Evolutionary conservation across 2,329 filamentous ascomycete genomes (phyloP).

Genomic region (Scolecobasidium constrictum): DNA sequence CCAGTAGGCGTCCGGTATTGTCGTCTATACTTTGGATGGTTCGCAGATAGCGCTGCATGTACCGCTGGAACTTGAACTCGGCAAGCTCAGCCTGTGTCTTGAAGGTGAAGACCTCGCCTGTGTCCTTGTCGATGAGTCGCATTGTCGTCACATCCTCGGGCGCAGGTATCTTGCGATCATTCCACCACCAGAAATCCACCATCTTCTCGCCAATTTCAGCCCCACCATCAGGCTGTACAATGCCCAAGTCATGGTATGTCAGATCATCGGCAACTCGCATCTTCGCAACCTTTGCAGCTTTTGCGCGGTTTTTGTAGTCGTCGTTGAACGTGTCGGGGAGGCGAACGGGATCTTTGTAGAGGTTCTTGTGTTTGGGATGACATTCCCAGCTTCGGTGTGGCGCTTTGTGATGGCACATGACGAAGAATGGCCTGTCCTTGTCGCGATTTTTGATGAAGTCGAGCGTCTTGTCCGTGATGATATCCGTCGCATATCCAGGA

Average conservation of each 20-base stretch:
- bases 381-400: conserved; percentile 44
- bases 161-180: conserved; percentile 29
- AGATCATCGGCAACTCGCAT: conserved; percentile 42
- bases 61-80: conserved; percentile 46
- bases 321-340: conserved; percentile 43
- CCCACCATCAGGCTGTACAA: conserved; percentile 41
- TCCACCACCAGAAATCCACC: conserved; percentile 13
- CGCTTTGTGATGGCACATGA: conserved; percentile 48
- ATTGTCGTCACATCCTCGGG: conserved; percentile 22
- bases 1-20: conserved; percentile 39
- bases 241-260: conserved; percentile 39
- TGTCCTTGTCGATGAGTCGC: conserved; percentile 35
- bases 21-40: conserved; percentile 43
- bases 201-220: conserved; percentile 26
- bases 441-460: conserved; percentile 28
- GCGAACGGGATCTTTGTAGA: conserved; percentile 36
- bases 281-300: conserved; percentile 38
- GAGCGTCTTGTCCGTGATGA: conserved; percentile 41
- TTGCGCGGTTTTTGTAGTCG: conserved; percentile 43
- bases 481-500: conserved; percentile 39
- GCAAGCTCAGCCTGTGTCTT: conserved; percentile 29
- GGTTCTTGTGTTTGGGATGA: conserved; percentile 35
- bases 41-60: conserved; percentile 45
- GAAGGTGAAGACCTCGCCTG: conserved; percentile 37
- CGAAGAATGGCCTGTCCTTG: conserved; percentile 34